phyloP scores from a whole-genome alignment of 2,329 filamentous ascomycete genomes.

The Scedosporium apiospermum region DNA sequence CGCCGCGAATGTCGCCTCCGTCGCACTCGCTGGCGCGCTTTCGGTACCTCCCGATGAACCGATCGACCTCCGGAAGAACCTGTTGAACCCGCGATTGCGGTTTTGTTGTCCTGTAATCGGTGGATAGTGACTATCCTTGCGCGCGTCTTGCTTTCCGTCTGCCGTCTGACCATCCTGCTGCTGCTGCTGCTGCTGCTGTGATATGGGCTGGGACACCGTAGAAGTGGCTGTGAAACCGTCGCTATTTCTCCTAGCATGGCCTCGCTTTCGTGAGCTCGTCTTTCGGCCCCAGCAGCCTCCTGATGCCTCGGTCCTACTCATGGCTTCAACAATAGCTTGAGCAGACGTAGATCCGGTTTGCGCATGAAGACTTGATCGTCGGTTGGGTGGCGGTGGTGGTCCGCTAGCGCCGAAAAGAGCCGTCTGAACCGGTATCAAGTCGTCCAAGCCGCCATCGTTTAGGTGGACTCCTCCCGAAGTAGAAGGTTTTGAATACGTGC shows the following conservation, averaged over 20 bases:
- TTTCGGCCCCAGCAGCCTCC: slow-evolving; percentile 6
- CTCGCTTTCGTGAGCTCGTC: slow-evolving; percentile 6
- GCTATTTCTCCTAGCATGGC: slow-evolving; percentile 8
- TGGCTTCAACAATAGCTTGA: slow-evolving; percentile 8
- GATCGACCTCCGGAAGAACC: slow-evolving; percentile 41
- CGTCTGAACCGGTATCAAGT: slow-evolving; percentile 7
- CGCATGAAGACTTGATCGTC: slow-evolving; percentile 44
- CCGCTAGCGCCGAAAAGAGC: slow-evolving; percentile 23
- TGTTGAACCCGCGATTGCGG: slow-evolving; percentile 36
- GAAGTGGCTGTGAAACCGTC: neutral
- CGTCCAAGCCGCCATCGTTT: slow-evolving; percentile 21
- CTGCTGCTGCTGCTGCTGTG: slow-evolving; percentile 9
- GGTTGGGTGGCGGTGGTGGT: slow-evolving; percentile 39
- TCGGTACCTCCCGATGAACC: slow-evolving; percentile 14
- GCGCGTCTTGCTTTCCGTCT: slow-evolving; percentile 9
- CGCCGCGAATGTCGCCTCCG: slow-evolving; percentile 7
- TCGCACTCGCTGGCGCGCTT: slow-evolving; percentile 11
- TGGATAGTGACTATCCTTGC: slow-evolving; percentile 35
- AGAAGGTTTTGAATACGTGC: neutral
- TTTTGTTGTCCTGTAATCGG: slow-evolving; percentile 35
- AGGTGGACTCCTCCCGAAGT: slow-evolving; percentile 12
- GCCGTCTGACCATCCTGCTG: slow-evolving; percentile 7
- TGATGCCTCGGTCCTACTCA: slow-evolving; percentile 5
- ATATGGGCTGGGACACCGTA: slow-evolving; percentile 6
- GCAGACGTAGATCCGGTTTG: slow-evolving; percentile 26